Evolutionary conservation across 169 alveolate genomes (phyloP).

Genomic region (Sarcocystis neurona): DNA sequence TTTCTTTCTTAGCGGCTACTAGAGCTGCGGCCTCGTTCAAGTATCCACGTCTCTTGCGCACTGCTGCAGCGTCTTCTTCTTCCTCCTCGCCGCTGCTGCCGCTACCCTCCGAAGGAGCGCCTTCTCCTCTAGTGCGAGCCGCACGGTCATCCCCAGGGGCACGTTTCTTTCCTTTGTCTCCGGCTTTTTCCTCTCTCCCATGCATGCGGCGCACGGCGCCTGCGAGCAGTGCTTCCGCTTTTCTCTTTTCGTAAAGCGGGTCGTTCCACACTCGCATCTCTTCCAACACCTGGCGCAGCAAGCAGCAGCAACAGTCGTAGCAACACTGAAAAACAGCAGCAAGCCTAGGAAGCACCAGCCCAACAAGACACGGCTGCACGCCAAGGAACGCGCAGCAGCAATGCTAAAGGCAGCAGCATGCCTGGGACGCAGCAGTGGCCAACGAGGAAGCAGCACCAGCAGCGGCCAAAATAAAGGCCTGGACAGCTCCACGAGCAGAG

Average conservation of each 20-base stretch:
- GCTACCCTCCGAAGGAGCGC: no score
- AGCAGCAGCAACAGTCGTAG: neutral
- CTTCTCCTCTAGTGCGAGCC: constrained; percentile 44
- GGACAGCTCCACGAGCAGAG: no score
- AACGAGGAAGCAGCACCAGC: neutral
- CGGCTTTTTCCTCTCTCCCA: constrained; percentile 61
- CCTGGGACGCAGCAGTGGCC: neutral
- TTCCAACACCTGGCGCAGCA: constrained; percentile 14
- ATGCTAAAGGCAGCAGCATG: neutral
- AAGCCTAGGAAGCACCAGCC: neutral
- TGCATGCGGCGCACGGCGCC: constrained; percentile 50
- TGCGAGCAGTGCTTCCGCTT: constrained; percentile 52
- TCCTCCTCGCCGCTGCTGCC: neutral
- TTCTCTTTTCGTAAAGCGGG: constrained; percentile 52
- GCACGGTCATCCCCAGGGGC: constrained; percentile 62
- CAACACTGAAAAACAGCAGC: neutral
- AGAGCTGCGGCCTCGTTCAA: constrained; percentile 65
- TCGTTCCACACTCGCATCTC: constrained; percentile 48
- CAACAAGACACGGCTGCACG: neutral
- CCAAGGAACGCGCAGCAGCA: neutral
- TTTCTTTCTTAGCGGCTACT: constrained; percentile 41
- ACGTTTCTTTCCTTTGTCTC: constrained; percentile 18
- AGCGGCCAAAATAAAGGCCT: no score
- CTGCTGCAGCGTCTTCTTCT: constrained; percentile 32
- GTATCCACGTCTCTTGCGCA: constrained; percentile 44